phyloP scores from a whole-genome alignment of 805 yeast species.

The Candida xyloterini region DNA sequence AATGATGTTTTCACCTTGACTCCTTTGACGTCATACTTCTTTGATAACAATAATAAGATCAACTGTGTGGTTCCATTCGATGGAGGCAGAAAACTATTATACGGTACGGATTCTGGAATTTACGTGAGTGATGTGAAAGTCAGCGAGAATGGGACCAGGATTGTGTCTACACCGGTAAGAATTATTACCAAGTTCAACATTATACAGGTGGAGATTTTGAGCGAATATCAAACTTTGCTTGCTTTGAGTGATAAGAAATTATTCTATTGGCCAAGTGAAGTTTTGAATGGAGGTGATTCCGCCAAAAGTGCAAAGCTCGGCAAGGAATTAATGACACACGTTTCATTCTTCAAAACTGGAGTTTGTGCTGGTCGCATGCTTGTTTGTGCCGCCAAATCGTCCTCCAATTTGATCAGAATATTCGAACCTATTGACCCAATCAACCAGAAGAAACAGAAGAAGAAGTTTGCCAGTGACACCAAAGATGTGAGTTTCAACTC shows the following conservation, averaged over 20 bases:
- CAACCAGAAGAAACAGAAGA: slow-evolving; percentile 58
- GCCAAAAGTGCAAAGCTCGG: slow-evolving; percentile 58
- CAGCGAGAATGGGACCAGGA: slow-evolving; percentile 46
- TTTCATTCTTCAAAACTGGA: slow-evolving; percentile 87
- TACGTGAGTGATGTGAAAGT: slow-evolving; percentile 71
- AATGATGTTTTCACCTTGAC: slow-evolving; percentile 79
- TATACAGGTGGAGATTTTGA: slow-evolving; percentile 86
- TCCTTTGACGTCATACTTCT: slow-evolving; percentile 70
- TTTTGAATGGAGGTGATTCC: slow-evolving; percentile 48
- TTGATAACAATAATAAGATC: slow-evolving; percentile 71
- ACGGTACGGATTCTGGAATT: slow-evolving; percentile 90
- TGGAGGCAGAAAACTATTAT: slow-evolving; percentile 86
- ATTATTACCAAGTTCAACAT: slow-evolving; percentile 73
- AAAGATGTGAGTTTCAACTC: slow-evolving; percentile 79
- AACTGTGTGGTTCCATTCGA: slow-evolving; percentile 93
- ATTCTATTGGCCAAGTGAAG: slow-evolving; percentile 74
- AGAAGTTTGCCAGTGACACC: slow-evolving; percentile 63
- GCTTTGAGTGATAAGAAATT: slow-evolving; percentile 79
- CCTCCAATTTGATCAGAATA: slow-evolving; percentile 72
- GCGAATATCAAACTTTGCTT: slow-evolving; percentile 81
- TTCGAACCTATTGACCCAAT: slow-evolving; percentile 86
- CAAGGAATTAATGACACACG: slow-evolving; percentile 82
- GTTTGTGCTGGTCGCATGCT: slow-evolving; percentile 85
- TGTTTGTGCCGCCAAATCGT: slow-evolving; percentile 86
- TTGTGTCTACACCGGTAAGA: slow-evolving; percentile 69